Base-by-base conservation (phyloP, 768 basidiomycete species). In the Cystobasidium tubakii region DNA sequence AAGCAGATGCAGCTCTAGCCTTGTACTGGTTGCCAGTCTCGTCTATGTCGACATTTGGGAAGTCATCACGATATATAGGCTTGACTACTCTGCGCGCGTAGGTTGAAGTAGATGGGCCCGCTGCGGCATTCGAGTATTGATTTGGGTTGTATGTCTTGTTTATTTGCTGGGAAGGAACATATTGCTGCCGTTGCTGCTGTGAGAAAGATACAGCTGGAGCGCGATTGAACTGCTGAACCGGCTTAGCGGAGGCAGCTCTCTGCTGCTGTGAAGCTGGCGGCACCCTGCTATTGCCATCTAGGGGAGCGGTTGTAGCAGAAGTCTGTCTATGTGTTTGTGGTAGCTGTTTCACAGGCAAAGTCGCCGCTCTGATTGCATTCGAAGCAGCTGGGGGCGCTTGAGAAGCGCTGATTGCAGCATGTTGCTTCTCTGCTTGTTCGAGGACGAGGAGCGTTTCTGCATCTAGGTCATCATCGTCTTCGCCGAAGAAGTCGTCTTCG, bases 1-100 rank as follows among this genome's bases (percentile, higher is more conserved):
- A 19, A 9, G 21, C 46, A 50, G 46, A 50, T 4, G 15, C 3
- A 21, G 7, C 29, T 60, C 33, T 60, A 2, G 57, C 12, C 27
- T 21, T 27, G 21, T 60, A 60, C 27, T 23, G 29, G 2, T 60
- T 60, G 4, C 57, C 57, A 34, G 25, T 6, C 21, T 60, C 57
- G 27, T 60, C 57, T 15, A 60, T 29, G 6, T 60, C 57, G 25
- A 60, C 57, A 31, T 60, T 34, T 60, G 57, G 57, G 27, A 60
- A 60, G 57, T 60, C 57, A 21, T 60, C 57, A 3, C 46, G 46
- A 19, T 50, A 50, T 12, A 50, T 19, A 50, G 46, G 46, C 46
- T 50, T 50, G 10, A 21, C 46, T 12, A 50, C 46, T 21, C 46
- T 50, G 12, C 46, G 46, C 21, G 21, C 46, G 21, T 50, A 50